Evolutionary conservation across 352 stramenopile species (phyloP), one percentile per base, ranked within the genome.

Genomic region (Phytophthora palmivora): DNA sequence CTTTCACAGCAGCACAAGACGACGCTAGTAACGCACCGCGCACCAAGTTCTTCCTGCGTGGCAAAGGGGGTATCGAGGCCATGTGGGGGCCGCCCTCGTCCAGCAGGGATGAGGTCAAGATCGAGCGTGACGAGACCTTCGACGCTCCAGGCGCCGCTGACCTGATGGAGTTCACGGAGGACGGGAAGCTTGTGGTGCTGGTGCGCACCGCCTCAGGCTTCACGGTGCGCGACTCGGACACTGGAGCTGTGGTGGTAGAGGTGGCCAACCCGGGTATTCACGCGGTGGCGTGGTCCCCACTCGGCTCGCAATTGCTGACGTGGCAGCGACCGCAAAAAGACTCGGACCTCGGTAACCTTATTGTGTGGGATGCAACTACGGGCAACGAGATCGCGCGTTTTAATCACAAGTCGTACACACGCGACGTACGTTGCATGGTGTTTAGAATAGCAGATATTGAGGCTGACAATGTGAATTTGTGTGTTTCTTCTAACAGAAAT

Each of bases 271-370:
- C 82, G 4, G 87, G 87, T 45, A 87, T 95, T 52, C 85, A 92
- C 45, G 82, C 77, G 8, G 72, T 91, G 46, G 76, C 83, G 28
- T 95, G 87, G 87, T 96, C 88, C 37, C 88, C 89, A 14, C 74
- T 94, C 1, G 84, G 80, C 33, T 92, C 76, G 51, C 84, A 95
- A 38, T 58, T 97, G 59, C 72, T 97, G 38, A 94, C 89, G 61
- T 97, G 89, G 89, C 84, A 97, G 73, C 88, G 88, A 0, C 85
- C 86, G 7, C 72, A 88, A 53, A 93, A 94, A 65, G 84, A 92
- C 33, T 74, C 73, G 32, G 70, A 82, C 18, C 52, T 67, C 2
- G 85, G 87, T 46, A 97, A 97, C 58, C 67, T 97, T 24, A 84
- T 95, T 30, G 82, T 97, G 4, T 97, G 89, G 89, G 68, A 93